phyloP scores from a whole-genome alignment of 2,329 filamentous ascomycete species.

The Ophiognomonia clavigignenti-juglandacearum region DNA sequence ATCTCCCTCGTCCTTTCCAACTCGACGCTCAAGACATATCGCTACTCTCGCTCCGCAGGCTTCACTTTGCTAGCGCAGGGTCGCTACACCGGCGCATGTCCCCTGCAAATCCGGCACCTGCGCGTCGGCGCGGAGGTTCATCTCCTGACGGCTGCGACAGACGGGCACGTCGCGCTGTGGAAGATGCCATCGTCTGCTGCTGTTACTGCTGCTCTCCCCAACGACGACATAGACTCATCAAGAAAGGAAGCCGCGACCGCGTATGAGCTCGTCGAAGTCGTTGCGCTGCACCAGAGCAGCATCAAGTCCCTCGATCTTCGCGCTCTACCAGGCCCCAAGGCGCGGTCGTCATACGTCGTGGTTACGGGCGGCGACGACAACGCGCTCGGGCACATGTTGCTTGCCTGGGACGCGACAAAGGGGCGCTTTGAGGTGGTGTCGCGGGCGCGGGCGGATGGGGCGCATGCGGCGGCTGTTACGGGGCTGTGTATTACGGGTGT shows the following conservation, averaged over 20 bases:
- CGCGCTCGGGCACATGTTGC: conserved; percentile 56
- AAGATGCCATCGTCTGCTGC: no score
- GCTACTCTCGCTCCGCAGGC: conserved; percentile 34
- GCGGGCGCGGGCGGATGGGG: conserved; percentile 39
- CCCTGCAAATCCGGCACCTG: conserved; percentile 60
- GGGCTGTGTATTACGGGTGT: conserved; percentile 37
- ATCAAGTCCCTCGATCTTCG: conserved; percentile 66
- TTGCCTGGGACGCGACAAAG: conserved; percentile 25
- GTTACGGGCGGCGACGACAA: conserved; percentile 88
- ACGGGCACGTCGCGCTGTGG: conserved; percentile 70
- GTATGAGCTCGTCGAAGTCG: conserved; percentile 27
- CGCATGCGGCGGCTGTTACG: conserved; percentile 71
- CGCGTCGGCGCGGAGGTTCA: conserved; percentile 24
- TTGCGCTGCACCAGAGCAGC: conserved; percentile 70
- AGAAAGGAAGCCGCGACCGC: conserved; percentile 9
- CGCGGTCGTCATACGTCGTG: conserved; percentile 38
- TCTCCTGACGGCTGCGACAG: conserved; percentile 70
- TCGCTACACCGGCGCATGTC: conserved; percentile 66
- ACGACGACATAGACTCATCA: no score
- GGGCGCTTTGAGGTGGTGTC: conserved; percentile 18
- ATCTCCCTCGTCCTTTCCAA: conserved; percentile 79
- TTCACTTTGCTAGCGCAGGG: conserved; percentile 50
- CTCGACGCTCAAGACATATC: conserved; percentile 64
- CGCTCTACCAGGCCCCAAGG: not conserved
- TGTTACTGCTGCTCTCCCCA: conserved; percentile 10